Base-by-base conservation (phyloP, 345 rosid genomes). In the Kandelia obovata region DNA sequence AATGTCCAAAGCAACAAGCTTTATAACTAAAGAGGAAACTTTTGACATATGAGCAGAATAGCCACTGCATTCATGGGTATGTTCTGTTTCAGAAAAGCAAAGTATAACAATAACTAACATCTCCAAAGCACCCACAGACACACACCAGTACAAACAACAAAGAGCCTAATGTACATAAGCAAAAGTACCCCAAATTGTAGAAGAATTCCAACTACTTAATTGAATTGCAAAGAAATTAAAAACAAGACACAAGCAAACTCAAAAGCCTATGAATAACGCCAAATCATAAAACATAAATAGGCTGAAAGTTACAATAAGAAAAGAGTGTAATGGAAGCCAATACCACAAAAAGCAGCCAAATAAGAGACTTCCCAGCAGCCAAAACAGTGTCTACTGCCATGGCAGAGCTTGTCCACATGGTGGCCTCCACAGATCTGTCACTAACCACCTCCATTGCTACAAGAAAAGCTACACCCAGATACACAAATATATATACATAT, bases 311-410 rank as follows among this genome's bases (percentile, higher is more conserved):
- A 20, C 21, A 52, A 32, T 7, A 56, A 39, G 11, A 56, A 56
- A 4, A 56, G 16, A 56, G 21, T 20, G 8, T 8, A 55, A 31
- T 6, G 47, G n/a, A 31, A 31, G 21, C 52, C 63, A 58, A 58
- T 87, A 84, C 87, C 84, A 70, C 69, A 65, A 77, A 76, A 75
- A 77, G 76, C 25, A 81, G 71, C 81, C 76, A 79, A 67, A 80
- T 72, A 32, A 87, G 81, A 80, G 81, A 82, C 71, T 72, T 81
- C 56, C 71, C 80, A 61, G 75, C 65, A 61, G 83, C 10, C 66
- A 84, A 53, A 53, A 81, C 65, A 39, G 81, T 80, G 73, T 80
- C 85, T 43, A 71, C 73, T 70, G 73, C 67, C 70, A 62, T 17
- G 65, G 71, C 57, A 67, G 77, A 75, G 77, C 64, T 80, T 7